Conservation (phyloP, 495 filamentous ascomycete genomes). For the Cercophora samala region DNA sequence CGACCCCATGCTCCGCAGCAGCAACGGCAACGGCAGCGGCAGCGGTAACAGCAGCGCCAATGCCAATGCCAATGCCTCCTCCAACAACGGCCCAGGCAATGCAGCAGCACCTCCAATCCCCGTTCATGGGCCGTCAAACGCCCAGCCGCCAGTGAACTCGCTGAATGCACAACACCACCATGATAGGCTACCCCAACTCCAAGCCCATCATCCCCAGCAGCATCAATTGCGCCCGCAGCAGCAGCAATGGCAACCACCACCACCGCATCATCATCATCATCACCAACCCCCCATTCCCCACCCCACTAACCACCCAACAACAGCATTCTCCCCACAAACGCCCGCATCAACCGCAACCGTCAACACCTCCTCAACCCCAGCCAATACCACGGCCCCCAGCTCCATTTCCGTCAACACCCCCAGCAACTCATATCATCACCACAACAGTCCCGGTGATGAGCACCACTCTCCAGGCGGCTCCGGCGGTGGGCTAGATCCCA, state of each 20-base stretch:
- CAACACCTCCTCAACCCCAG: background rate
- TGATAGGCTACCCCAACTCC: constrained; percentile 12
- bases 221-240: constrained; percentile 13
- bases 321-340: constrained; percentile 20
- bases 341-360: constrained; percentile 4
- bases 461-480: constrained; percentile 32
- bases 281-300: background rate
- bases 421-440: constrained; percentile 8
- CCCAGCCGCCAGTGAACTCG: constrained; percentile 8
- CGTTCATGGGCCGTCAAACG: background rate
- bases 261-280: background rate
- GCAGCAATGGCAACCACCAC: constrained; percentile 3
- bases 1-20: constrained; percentile 17
- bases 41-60: background rate
- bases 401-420: background rate
- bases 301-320: constrained; percentile 7
- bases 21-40: constrained; percentile 3
- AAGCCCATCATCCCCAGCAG: constrained; percentile 5
- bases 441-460: constrained; percentile 26
- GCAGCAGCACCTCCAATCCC: constrained; percentile 8
- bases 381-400: background rate
- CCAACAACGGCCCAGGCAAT: constrained; percentile 12
- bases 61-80: background rate
- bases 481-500: constrained; percentile 47
- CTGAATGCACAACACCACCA: constrained; percentile 4